Base-by-base conservation (phyloP, 1,284 basidiomycete species). In the Xerocomus amazonicus region DNA sequence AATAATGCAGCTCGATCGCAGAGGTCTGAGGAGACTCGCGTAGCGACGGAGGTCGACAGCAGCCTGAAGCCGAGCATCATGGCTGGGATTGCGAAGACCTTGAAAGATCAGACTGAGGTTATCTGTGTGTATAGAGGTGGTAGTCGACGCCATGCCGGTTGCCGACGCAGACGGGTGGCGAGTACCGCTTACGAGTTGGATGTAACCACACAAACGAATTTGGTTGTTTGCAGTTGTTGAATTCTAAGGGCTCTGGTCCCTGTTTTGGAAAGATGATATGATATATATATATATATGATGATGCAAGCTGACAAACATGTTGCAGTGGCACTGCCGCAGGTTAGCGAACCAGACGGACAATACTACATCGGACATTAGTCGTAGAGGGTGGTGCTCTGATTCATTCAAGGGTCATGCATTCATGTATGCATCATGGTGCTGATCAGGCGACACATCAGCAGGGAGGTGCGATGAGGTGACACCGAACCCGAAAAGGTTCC, bases 21-120 rank as follows among this genome's bases (percentile, higher is more conserved):
- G n/a, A 48, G 29, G 42, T n/a, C 32, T 23, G 4, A 23, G 34
- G 39, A 39, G 19, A 71, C 78, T 53, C 63, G 87, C 87, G 76
- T 87, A 89, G 58, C 79, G 81, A 60, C 81, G 78, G 38, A 90
- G 69, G 36, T 89, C 84, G 35, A 75, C 66, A 12, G 88, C 87
- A 52, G 82, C 74, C 61, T 83, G 78, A 33, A 77, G 65, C 45
- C 87, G 76, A n/a, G 73, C 70, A 10, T 90, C 86, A 27, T 74
- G 70, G 62, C 72, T 80, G 61, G 80, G 80, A 69, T 72, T 83
- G 60, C 77, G 83, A 37, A 90, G 75, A 12, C 77, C 77, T 55
- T 75, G 73, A 56, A 89, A 90, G 55, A 89, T 85, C 49, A 76
- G 70, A 49, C 76, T 76, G 38, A 88, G 74, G 43, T 77, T 73